Conservation (phyloP, 805 yeast genomes). For the Metschnikowia henanensis region DNA sequence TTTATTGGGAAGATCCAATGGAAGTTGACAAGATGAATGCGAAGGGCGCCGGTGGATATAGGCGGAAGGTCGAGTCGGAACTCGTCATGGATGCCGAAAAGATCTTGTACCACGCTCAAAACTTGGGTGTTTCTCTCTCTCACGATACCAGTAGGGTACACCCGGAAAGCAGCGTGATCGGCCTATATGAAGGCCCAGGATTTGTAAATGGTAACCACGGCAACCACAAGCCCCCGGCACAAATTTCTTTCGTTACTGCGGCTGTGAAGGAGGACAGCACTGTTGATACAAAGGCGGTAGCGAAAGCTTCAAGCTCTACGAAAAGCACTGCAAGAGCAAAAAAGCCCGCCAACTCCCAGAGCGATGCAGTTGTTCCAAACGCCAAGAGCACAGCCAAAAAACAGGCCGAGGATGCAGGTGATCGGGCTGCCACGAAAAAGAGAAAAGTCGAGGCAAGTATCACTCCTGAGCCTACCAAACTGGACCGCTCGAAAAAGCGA, state of each 20-base stretch:
- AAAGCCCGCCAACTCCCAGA: background rate
- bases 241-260: background rate
- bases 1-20: conserved; percentile 78
- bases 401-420: background rate
- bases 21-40: conserved; percentile 55
- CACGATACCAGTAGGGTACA: conserved; percentile 17
- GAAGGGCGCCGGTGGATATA: conserved; percentile 53
- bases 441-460: background rate
- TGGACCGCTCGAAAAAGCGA: background rate
- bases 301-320: background rate
- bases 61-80: conserved; percentile 65
- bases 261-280: background rate
- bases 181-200: background rate
- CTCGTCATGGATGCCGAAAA: conserved; percentile 58
- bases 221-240: background rate
- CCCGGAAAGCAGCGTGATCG: conserved; percentile 7
- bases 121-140: conserved; percentile 23
- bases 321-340: background rate
- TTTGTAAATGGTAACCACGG: background rate
- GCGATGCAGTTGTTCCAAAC: no score
- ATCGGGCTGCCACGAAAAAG: background rate
- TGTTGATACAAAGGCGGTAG: background rate
- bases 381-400: background rate
- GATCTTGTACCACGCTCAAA: conserved; percentile 51
- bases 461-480: conserved; percentile 1